Conservation (phyloP, 345 rosid genomes). For the Lenwebbia sp. region DNA sequence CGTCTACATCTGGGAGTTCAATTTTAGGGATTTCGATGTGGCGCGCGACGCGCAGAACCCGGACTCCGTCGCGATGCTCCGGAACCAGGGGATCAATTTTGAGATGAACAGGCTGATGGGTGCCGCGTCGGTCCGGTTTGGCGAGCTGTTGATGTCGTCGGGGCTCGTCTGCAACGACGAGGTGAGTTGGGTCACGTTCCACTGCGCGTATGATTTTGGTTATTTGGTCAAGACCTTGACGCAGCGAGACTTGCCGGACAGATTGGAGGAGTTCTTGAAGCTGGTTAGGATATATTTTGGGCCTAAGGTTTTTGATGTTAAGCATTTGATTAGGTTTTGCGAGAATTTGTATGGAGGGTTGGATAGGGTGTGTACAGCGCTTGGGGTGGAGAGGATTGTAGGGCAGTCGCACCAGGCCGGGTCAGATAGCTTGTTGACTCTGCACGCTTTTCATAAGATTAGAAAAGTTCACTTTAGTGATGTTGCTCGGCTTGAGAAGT, state of each 20-base stretch:
- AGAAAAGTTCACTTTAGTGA: conserved; percentile 7
- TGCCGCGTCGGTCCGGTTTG: conserved; percentile 15
- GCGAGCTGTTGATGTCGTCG: conserved; percentile 28
- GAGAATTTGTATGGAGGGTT: conserved; percentile 18
- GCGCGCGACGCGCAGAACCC: conserved; percentile 17
- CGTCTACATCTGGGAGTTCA: conserved; percentile 35
- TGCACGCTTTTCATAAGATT: conserved; percentile 18
- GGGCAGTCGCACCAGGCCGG: conserved; percentile 34
- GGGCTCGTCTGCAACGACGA: conserved; percentile 31
- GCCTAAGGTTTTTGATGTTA: conserved; percentile 25
- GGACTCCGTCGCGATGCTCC: conserved; percentile 28
- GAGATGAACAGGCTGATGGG: conserved; percentile 16
- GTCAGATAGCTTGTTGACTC: conserved; percentile 31
- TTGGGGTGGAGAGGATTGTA: conserved; percentile 12
- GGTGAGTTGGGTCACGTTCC: conserved; percentile 36
- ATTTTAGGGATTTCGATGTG: conserved; percentile 31
- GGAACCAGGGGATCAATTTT: conserved; percentile 27
- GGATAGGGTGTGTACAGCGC: conserved; percentile 6
- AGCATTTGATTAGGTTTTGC: conserved; percentile 22
- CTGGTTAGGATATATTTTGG: conserved; percentile 19
- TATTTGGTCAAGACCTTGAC: conserved; percentile 28
- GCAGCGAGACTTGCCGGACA: conserved; percentile 8
- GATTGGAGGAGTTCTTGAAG: conserved; percentile 9
- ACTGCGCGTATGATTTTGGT: conserved; percentile 40
- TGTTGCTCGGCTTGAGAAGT: conserved; percentile 13